A percentile compares a stretch with the other conserved stretches of the same genome.
phyloP scores from a whole-genome alignment of 1,139 yeast species.

The Protomyces inundatus region DNA sequence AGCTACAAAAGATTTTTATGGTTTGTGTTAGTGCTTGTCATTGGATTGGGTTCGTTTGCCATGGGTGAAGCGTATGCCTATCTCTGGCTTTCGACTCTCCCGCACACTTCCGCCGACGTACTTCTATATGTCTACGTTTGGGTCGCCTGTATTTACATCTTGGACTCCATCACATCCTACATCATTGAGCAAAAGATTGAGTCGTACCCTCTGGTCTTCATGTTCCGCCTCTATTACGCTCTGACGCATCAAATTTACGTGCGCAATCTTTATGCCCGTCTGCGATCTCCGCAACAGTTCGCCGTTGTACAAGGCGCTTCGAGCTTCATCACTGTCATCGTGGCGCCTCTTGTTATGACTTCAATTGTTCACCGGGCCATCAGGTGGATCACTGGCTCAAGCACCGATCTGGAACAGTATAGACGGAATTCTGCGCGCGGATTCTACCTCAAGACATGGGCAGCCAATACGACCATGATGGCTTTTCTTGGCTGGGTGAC shows the following conservation, averaged over 20 bases:
- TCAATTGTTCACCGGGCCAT: constrained; percentile 8
- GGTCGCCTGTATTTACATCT: constrained; percentile 22
- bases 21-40: constrained; percentile 27
- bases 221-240: constrained; percentile 29
- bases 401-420: constrained; percentile 5
- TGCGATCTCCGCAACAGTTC: constrained; percentile 30
- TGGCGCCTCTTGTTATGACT: constrained; percentile 28
- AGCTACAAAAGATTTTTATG: constrained; percentile 29
- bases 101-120: constrained; percentile 28
- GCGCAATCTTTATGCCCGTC: constrained; percentile 29
- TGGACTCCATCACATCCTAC: constrained; percentile 27
- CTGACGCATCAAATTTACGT: constrained; percentile 29
- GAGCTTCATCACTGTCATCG: constrained; percentile 26
- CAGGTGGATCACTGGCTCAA: constrained; percentile 7
- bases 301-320: constrained; percentile 30
- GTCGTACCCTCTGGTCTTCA: constrained; percentile 26
- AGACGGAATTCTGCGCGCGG: constrained; percentile 28
- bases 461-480: constrained; percentile 29
- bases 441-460: constrained; percentile 29
- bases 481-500: constrained; percentile 30
- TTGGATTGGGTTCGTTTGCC: constrained; percentile 28
- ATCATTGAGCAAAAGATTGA: constrained; percentile 24
- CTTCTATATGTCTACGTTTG: constrained; percentile 28
- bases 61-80: constrained; percentile 29
- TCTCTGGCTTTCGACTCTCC: constrained; percentile 28